Evolutionary conservation across 768 basidiomycete species (phyloP).

Genomic region (Boletus subcaerulescens): DNA sequence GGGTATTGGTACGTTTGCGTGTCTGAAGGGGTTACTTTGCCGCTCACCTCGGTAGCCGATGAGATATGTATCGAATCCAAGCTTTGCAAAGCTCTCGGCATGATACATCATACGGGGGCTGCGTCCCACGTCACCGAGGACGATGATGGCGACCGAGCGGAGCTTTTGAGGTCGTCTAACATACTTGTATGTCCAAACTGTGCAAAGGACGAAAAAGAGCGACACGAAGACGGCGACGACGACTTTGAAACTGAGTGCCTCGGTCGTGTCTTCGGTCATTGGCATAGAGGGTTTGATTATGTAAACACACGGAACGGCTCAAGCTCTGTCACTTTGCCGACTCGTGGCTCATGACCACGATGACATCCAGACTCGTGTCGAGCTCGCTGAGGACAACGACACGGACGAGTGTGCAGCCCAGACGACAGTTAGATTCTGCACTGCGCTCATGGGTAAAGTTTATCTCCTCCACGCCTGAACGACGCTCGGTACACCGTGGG

Average conservation of each 20-base stretch:
- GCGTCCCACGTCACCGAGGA: conserved; percentile 93
- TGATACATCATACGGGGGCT: conserved; percentile 99
- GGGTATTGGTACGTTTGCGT: background rate
- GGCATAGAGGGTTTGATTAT: conserved; percentile 10
- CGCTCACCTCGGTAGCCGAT: conserved; percentile 81
- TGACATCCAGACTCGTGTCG: conserved; percentile 19
- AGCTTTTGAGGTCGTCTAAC: conserved; percentile 31
- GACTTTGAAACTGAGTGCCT: background rate
- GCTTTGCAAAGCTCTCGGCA: conserved; percentile 84
- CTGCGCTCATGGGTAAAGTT: conserved; percentile 22
- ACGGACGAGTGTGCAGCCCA: background rate
- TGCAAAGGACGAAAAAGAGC: conserved; percentile 12
- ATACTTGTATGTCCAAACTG: conserved; percentile 14
- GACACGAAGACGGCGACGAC: conserved; percentile 8
- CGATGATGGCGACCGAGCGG: conserved; percentile 83
- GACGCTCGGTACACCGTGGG: conserved; percentile 28
- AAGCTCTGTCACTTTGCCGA: background rate
- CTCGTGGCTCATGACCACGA: conserved; percentile 10
- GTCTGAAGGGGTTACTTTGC: background rate
- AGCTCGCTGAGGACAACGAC: conserved; percentile 14
- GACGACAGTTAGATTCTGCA: conserved; percentile 5
- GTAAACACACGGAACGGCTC: conserved; percentile 15
- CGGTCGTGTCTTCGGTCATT: conserved; percentile 3
- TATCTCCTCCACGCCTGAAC: conserved; percentile 22
- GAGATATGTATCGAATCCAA: conserved; percentile 72